Percentiles rank a stretch among this genome's conserved stretches.
phyloP scores from a whole-genome alignment of 2,329 filamentous ascomycete species.

The Pochonia chlamydosporia region DNA sequence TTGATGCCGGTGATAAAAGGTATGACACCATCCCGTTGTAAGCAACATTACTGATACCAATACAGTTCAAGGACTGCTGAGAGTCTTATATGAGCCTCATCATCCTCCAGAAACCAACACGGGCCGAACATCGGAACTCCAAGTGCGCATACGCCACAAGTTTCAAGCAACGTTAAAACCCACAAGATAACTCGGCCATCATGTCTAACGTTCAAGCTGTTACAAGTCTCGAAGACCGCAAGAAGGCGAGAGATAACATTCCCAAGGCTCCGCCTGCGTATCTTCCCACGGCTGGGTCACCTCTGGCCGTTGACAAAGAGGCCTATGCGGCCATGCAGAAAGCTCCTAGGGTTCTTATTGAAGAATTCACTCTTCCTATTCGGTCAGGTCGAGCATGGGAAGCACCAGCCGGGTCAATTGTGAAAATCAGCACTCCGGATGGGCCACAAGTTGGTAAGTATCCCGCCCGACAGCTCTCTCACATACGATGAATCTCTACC shows the following conservation, averaged over 20 bases:
- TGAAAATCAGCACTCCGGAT: slow-evolving; percentile 68
- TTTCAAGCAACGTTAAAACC: background rate
- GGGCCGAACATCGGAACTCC: background rate
- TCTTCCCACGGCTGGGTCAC: slow-evolving; percentile 36
- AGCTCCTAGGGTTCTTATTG: slow-evolving; percentile 33
- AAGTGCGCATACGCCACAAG: background rate
- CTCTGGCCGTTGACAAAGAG: slow-evolving; percentile 35
- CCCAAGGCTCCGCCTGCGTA: slow-evolving; percentile 45
- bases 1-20: too few relatives aligned
- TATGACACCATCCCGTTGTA: background rate
- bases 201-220: slow-evolving; percentile 9
- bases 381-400: slow-evolving; percentile 70
- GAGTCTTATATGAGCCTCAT: background rate
- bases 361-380: slow-evolving; percentile 61
- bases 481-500: too few relatives aligned
- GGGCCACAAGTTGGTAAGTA: slow-evolving; percentile 65
- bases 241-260: slow-evolving; percentile 36
- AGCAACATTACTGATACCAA: background rate
- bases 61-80: background rate
- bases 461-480: background rate
- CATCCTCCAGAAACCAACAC: background rate
- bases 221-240: slow-evolving; percentile 27
- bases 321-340: slow-evolving; percentile 58
- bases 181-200: background rate
- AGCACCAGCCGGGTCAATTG: slow-evolving; percentile 61